Base-by-base conservation (phyloP, 371 early-diverging fungal species). In the Actinomortierella ambigua region DNA sequence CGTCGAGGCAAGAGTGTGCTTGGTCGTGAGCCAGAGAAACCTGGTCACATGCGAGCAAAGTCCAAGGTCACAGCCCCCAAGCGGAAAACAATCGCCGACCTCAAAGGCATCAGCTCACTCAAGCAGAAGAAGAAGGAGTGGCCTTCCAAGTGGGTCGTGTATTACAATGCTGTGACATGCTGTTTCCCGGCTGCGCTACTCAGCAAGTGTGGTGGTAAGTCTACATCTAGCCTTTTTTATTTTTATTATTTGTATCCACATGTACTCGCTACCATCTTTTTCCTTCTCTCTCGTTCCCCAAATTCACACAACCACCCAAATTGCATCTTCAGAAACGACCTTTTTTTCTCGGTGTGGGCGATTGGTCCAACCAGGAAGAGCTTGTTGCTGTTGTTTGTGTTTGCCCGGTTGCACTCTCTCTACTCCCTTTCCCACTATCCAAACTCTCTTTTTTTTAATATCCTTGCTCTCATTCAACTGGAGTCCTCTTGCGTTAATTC, bases 141-240 rank as follows among this genome's bases (percentile, higher is more conserved):
- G 59, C 71, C 71, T 14, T 71, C 71, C 9, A 52, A 40, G 11
- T 85, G 85, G 85, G 59, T 79, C 42, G 67, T 79, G 52, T 85
- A 85, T 61, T 83, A 80, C 63, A 77, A 70, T 20, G 60, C 82
- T 14, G 49, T 85, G 20, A 85, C 85, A 1, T 85, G 82, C 55
- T 85, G 85, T 57, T 78, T 85, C 27, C 85, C 85, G 3, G 63
- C 65, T 17, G 61, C 66, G 14, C 59, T 76, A 26, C 63, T 79
- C 42, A 73, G 62, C 47, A 54, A 69, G 18, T 73, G 66, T 53
- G 79, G 79, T 79, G 79, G 79, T 79, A 67, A 65, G 69, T 46
- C 20, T 11, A n/a, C 18, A 18, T 34, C 17, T 17, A 49, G 14
- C 39, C 2, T 53, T 2, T 20, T 44, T 44, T 13, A 13, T 13